Percentiles rank a stretch among this genome's conserved stretches.
Conservation (phyloP, 2,329 filamentous ascomycete genomes). For the Aciculosporium take region DNA sequence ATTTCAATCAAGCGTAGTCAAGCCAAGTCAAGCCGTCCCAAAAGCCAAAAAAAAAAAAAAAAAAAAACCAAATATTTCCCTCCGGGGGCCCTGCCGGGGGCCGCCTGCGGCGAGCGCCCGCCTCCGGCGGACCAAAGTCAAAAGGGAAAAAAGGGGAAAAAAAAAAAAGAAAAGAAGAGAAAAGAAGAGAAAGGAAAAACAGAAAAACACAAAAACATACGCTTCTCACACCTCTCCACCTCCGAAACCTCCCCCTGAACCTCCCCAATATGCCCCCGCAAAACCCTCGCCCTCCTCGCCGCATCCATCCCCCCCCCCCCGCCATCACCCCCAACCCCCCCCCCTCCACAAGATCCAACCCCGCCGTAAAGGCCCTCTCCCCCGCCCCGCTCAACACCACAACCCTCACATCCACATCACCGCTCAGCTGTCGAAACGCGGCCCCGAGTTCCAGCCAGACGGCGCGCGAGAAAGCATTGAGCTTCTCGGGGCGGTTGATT, state of each 20-base stretch:
- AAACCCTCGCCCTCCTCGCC: constrained; percentile 45
- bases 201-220: constrained; percentile 20
- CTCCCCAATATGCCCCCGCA: constrained; percentile 57
- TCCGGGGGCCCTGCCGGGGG: too few species aligned
- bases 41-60: background rate
- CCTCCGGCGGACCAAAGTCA: too few species aligned
- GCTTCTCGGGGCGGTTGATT: constrained; percentile 73
- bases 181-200: background rate
- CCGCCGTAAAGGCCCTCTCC: constrained; percentile 70
- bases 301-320: constrained; percentile 30
- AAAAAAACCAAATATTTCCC: background rate
- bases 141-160: background rate
- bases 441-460: constrained; percentile 75
- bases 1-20: too few species aligned
- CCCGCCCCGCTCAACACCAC: constrained; percentile 72
- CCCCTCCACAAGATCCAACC: constrained; percentile 50
- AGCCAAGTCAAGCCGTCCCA: too few species aligned
- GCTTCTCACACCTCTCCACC: constrained; percentile 81
- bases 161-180: background rate
- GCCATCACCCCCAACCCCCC: constrained; percentile 9
- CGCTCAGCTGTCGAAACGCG: constrained; percentile 59
- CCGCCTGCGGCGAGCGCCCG: too few species aligned
- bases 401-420: constrained; percentile 57
- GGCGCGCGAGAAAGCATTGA: constrained; percentile 73
- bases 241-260: constrained; percentile 69